A percentile compares a stretch with the other conserved stretches of the same genome.
Evolutionary conservation across 345 rosid species (phyloP).

Genomic region (Jatropha curcas): DNA sequence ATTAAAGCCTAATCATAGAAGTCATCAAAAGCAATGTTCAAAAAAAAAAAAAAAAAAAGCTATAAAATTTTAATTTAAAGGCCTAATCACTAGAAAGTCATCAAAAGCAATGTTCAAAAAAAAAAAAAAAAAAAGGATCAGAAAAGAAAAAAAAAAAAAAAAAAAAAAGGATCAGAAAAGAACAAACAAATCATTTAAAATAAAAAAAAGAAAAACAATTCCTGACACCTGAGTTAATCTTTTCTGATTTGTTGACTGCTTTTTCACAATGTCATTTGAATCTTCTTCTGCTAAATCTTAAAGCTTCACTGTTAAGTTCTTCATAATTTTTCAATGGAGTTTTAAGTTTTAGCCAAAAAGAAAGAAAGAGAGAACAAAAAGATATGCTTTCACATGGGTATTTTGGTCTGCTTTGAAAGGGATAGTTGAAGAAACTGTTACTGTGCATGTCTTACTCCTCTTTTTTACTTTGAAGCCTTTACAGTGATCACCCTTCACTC

Average conservation of each 20-base stretch:
- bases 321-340: constrained; percentile 4
- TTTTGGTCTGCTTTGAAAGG: constrained; percentile 1
- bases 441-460: too few relatives aligned
- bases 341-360: not conserved
- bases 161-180: too few relatives aligned
- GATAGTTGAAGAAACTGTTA: constrained; percentile 3
- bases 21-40: constrained; percentile 47
- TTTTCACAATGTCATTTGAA: constrained; percentile 32
- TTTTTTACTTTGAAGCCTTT: too few relatives aligned
- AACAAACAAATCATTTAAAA: too few relatives aligned
- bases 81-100: too few relatives aligned
- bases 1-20: constrained; percentile 52
- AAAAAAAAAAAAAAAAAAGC: not conserved
- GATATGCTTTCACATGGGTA: not conserved
- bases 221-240: constrained; percentile 35
- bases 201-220: constrained; percentile 8
- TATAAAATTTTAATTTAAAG: not conserved
- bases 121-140: not conserved
- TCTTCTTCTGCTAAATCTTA: constrained; percentile 12
- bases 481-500: too few relatives aligned
- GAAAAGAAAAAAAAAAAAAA: too few relatives aligned
- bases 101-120: not conserved
- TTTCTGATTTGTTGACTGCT: constrained; percentile 42
- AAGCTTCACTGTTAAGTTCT: constrained; percentile 18
- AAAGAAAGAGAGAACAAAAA: not conserved